These are phyloP conservation scores for Buxus sempervirens DNA, from an alignment of 164 flowering plant genomes.

Conservation along the genomic window DNA sequence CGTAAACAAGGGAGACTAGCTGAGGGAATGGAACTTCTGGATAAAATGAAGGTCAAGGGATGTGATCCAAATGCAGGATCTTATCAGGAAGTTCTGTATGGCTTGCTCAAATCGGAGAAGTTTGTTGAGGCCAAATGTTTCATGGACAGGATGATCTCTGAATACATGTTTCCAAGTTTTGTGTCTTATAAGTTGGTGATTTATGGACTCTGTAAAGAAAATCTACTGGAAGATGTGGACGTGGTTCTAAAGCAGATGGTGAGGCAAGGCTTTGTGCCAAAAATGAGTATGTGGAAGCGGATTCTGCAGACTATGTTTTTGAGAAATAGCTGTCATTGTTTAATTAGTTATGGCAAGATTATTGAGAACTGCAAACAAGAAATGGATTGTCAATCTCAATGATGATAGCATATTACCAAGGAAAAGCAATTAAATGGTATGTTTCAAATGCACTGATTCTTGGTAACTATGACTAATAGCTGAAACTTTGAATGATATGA, in stretches of 20 bases:
- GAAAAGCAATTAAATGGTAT: too few species aligned
- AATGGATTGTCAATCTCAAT: too few species aligned
- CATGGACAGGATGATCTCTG: slow-evolving; percentile 42
- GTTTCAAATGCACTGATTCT: too few species aligned
- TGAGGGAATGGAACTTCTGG: slow-evolving; percentile 16
- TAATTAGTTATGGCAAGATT: background rate
- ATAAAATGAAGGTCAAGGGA: slow-evolving; percentile 59
- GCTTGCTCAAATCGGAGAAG: slow-evolving; percentile 42
- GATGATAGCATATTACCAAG: too few species aligned
- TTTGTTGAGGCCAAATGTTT: slow-evolving; percentile 57
- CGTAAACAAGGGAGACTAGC: slow-evolving; percentile 54
- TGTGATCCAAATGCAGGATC: slow-evolving; percentile 72
- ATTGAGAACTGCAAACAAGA: too few species aligned
- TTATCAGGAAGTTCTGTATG: slow-evolving; percentile 60
- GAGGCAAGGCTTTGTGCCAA: slow-evolving; percentile 60
- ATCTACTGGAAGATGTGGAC: slow-evolving; percentile 46
- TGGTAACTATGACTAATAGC: too few species aligned
- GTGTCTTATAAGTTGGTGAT: slow-evolving; percentile 48
- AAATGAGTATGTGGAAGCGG: slow-evolving; percentile 71
- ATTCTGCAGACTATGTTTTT: slow-evolving; percentile 32
- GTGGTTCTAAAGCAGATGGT: slow-evolving; percentile 68
- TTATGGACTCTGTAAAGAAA: slow-evolving; percentile 52
- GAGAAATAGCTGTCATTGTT: background rate
- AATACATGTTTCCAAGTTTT: slow-evolving; percentile 60
- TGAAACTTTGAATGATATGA: too few species aligned